Evolutionary conservation across 768 basidiomycete species (phyloP).

Genomic region (Suillus hirtellus): DNA sequence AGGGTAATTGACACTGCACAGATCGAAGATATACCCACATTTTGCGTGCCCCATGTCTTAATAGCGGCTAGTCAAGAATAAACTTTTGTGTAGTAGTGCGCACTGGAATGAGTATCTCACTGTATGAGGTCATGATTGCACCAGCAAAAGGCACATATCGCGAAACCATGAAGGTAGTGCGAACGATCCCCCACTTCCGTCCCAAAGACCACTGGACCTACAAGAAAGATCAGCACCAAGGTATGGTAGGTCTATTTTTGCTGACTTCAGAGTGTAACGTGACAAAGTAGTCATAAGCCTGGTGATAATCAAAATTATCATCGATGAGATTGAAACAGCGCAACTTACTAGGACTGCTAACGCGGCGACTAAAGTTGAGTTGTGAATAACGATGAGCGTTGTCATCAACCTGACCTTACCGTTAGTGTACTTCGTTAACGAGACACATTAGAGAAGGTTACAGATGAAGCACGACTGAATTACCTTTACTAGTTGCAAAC

Average conservation of each 20-base stretch:
- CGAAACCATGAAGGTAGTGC: slow-evolving; percentile 7
- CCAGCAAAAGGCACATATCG: slow-evolving; percentile 12
- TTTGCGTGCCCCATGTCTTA: slow-evolving; percentile 1
- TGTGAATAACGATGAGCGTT: neutral
- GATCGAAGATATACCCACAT: neutral
- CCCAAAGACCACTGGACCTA: slow-evolving; percentile 20
- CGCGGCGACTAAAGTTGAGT: neutral
- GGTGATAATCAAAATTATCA: neutral
- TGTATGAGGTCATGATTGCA: slow-evolving; percentile 9
- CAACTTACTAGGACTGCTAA: neutral
- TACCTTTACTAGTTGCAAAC: slow-evolving; percentile 1
- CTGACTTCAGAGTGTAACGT: neutral
- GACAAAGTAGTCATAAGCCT: slow-evolving; percentile 4
- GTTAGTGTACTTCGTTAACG: neutral
- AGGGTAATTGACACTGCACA: neutral
- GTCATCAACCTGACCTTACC: neutral
- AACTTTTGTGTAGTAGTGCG: neutral
- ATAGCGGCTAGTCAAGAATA: neutral
- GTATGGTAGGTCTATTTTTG: neutral
- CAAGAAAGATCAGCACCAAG: neutral
- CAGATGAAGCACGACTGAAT: neutral
- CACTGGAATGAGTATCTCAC: neutral
- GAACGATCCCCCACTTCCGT: slow-evolving; percentile 11
- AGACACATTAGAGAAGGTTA: neutral
- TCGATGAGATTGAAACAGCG: neutral